Evolutionary conservation across 1,139 yeast species (phyloP).

Genomic region (Lodderomyces parapsilosis): DNA sequence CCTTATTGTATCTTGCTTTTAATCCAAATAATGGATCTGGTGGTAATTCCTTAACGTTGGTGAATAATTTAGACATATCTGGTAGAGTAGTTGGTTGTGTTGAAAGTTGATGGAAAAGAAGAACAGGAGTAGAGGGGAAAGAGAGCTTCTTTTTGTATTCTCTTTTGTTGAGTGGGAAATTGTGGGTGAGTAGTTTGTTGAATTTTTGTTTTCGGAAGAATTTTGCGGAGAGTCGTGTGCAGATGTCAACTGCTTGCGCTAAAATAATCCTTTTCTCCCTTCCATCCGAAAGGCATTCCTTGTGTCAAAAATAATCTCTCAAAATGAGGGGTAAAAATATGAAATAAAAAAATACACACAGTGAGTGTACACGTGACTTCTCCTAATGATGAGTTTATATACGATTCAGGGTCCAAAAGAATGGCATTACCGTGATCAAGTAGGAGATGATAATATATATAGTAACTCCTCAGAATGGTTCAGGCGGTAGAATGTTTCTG

Average conservation of each 20-base stretch:
- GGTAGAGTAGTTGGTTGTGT: too few species aligned
- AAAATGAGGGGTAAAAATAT: neutral
- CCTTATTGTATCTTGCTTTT: conserved; percentile 70
- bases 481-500: too few species aligned
- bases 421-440: too few species aligned
- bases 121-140: neutral
- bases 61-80: conserved; percentile 42
- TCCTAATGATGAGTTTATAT: too few species aligned
- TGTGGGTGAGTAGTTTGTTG: neutral
- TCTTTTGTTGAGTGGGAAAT: neutral
- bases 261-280: neutral
- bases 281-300: neutral
- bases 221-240: conserved; percentile 1
- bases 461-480: too few species aligned
- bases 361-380: too few species aligned
- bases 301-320: too few species aligned
- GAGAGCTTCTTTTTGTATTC: neutral
- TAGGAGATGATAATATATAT: too few species aligned
- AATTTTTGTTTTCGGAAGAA: neutral
- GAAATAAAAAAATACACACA: too few species aligned
- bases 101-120: too few species aligned
- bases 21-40: conserved; percentile 84
- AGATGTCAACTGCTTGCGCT: neutral
- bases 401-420: too few species aligned
- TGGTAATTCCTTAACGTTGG: conserved; percentile 58